Conservation (phyloP, 805 yeast species). For the Metschnikowia henanensis region DNA sequence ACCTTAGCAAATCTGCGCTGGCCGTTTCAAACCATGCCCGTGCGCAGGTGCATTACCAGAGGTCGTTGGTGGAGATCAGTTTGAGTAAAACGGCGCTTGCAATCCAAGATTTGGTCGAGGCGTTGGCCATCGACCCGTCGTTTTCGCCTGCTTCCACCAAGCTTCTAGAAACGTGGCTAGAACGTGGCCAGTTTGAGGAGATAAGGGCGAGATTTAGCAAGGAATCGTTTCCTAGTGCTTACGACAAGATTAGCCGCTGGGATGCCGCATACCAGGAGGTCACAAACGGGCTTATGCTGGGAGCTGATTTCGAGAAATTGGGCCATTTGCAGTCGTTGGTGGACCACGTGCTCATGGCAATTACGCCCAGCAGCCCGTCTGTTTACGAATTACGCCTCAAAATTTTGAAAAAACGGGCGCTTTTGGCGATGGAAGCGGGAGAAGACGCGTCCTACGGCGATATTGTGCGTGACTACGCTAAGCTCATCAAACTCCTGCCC, state of each 20-base stretch:
- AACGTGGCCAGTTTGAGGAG: slow-evolving; percentile 50
- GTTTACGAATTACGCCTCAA: slow-evolving; percentile 34
- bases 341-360: slow-evolving; percentile 15
- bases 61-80: slow-evolving; percentile 60
- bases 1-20: slow-evolving; percentile 5
- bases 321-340: not conserved
- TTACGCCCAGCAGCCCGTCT: slow-evolving; percentile 45
- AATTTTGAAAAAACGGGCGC: slow-evolving; percentile 18
- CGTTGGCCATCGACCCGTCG: slow-evolving; percentile 42
- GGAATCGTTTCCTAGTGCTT: slow-evolving; percentile 12
- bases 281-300: slow-evolving; percentile 10
- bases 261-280: slow-evolving; percentile 17
- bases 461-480: slow-evolving; percentile 23
- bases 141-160: slow-evolving; percentile 50
- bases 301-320: slow-evolving; percentile 1
- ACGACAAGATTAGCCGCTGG: slow-evolving; percentile 22
- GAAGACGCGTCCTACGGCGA: slow-evolving; percentile 4
- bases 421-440: not conserved
- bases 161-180: slow-evolving; percentile 48
- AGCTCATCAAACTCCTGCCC: slow-evolving; percentile 30
- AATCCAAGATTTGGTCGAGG: slow-evolving; percentile 48
- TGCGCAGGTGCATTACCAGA: slow-evolving; percentile 53
- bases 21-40: slow-evolving; percentile 1
- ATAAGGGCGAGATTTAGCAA: slow-evolving; percentile 14
- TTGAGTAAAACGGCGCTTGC: slow-evolving; percentile 56